Evolutionary conservation across 1,139 yeast species (phyloP).

Genomic region (Candida sp.): DNA sequence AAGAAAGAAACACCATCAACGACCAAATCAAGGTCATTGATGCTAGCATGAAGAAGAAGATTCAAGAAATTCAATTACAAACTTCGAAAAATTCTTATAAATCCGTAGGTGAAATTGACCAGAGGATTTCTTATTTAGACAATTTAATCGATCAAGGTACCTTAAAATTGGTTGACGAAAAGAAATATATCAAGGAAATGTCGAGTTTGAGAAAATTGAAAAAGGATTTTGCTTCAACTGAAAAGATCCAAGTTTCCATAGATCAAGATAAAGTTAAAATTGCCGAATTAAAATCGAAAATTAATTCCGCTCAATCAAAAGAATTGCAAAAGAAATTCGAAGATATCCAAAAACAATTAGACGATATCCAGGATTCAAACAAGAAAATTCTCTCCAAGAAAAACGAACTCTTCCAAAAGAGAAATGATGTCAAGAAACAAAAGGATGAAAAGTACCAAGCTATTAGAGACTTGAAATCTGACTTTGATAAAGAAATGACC

Average conservation of each 20-base stretch:
- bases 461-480: conserved; percentile 63
- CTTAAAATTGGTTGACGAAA: conserved; percentile 89
- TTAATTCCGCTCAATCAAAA: conserved; percentile 62
- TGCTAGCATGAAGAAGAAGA: conserved; percentile 69
- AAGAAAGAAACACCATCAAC: conserved; percentile 62
- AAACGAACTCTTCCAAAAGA: conserved; percentile 58
- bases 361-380: conserved; percentile 55
- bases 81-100: conserved; percentile 72
- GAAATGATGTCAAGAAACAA: conserved; percentile 64
- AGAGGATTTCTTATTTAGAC: conserved; percentile 68
- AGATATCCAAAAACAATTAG: conserved; percentile 59
- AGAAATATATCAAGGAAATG: conserved; percentile 82
- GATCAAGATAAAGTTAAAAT: conserved; percentile 80
- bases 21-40: conserved; percentile 77
- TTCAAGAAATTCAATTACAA: conserved; percentile 68
- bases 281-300: conserved; percentile 67
- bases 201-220: conserved; percentile 76
- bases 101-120: conserved; percentile 75
- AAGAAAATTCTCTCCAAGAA: conserved; percentile 68
- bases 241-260: conserved; percentile 72
- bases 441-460: conserved; percentile 66
- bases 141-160: conserved; percentile 74
- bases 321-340: conserved; percentile 61
- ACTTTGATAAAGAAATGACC: conserved; percentile 68
- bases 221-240: conserved; percentile 75